These are phyloP conservation scores for Cajanus cajan DNA, from an alignment of 306 rosid species.

Conservation along the genomic window DNA sequence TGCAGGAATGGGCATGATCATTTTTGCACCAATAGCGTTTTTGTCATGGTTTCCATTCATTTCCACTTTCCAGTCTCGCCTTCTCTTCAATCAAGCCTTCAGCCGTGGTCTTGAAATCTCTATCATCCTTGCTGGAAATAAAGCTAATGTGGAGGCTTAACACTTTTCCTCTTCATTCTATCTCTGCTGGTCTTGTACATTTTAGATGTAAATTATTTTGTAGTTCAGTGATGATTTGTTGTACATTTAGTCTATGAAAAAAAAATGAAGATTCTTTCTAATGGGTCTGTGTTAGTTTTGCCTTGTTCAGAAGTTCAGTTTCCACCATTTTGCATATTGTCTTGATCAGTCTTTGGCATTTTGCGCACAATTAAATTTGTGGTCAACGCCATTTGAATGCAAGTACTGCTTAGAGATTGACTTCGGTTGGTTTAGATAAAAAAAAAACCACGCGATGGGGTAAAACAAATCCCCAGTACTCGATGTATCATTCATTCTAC, in stretches of 20 bases:
- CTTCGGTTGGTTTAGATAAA: neutral
- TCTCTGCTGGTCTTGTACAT: slow-evolving; percentile 24
- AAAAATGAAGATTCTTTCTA: neutral
- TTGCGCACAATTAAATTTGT: neutral
- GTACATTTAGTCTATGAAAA: slow-evolving; percentile 17
- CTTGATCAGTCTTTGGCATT: neutral
- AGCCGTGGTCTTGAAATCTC: slow-evolving; percentile 98
- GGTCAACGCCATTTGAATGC: neutral
- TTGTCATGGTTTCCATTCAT: slow-evolving; percentile 95
- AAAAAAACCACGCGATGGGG: neutral
- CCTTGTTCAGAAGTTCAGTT: neutral
- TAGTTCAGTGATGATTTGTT: slow-evolving; percentile 22
- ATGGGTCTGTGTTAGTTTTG: slow-evolving; percentile 21
- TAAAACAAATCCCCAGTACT: neutral
- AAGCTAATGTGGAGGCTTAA: slow-evolving; percentile 73
- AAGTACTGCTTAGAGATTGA: neutral
- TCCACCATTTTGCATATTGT: neutral
- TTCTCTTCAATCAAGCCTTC: slow-evolving; percentile 95
- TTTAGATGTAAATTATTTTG: slow-evolving; percentile 29
- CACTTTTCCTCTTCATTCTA: neutral
- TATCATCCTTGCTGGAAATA: slow-evolving; percentile 94
- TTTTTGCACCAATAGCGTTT: slow-evolving; percentile 71
- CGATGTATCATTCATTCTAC: neutral
- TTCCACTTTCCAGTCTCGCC: slow-evolving; percentile 96
- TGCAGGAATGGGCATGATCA: slow-evolving; percentile 95